Conservation (phyloP, 179 eudicot species). For the Camellia oleifera region DNA sequence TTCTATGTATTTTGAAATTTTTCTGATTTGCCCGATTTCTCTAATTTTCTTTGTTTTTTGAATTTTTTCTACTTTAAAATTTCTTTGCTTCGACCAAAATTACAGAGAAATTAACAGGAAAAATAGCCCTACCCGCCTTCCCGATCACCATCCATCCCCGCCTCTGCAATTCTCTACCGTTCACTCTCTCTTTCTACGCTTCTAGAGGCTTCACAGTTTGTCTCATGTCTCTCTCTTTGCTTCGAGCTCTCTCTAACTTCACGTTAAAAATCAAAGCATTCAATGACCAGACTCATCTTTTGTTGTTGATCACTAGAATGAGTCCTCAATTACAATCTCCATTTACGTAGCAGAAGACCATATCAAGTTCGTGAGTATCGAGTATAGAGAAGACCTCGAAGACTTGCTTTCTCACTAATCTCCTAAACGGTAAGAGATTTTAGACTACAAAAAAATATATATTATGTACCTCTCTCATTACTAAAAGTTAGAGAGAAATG, state of each 20-base stretch:
- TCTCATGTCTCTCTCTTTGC: not conserved
- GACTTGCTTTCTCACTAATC: not conserved
- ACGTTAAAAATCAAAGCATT: not conserved
- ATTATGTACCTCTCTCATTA: too few species aligned
- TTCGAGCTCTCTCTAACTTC: too few species aligned
- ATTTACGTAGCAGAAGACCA: not conserved
- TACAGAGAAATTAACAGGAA: not conserved
- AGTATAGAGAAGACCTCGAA: constrained; percentile 23
- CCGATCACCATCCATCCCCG: not conserved
- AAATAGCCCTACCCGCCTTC: not conserved
- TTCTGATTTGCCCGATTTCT: too few species aligned
- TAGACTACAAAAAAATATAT: too few species aligned
- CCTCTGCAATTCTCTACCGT: not conserved
- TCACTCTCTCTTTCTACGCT: not conserved
- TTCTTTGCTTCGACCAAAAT: too few species aligned
- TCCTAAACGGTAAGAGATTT: too few species aligned
- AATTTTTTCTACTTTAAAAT: too few species aligned
- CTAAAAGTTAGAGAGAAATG: too few species aligned
- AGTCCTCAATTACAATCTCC: not conserved
- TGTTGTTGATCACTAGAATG: not conserved
- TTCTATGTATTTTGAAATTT: too few species aligned
- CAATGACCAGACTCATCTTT: not conserved
- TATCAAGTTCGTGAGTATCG: constrained; percentile 19
- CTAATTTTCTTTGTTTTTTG: too few species aligned
- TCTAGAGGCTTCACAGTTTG: too few species aligned